phyloP scores from a whole-genome alignment of 306 rosid genomes.

The Medicago ruthenica region DNA sequence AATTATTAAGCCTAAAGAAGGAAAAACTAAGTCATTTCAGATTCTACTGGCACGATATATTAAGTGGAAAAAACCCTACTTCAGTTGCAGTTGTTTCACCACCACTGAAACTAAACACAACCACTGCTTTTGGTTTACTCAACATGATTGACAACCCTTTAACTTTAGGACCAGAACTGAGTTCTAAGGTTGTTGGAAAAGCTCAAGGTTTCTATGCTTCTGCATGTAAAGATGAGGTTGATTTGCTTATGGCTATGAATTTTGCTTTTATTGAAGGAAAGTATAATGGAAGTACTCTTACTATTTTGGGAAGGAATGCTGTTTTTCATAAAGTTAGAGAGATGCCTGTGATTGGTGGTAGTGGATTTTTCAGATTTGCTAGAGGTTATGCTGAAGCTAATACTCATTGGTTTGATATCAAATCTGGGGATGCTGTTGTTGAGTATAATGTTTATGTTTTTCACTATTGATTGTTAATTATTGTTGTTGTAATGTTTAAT shows the following conservation, averaged over 20 bases:
- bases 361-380: conserved; percentile 80
- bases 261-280: conserved; percentile 69
- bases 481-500: neutral
- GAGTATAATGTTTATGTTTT: conserved; percentile 58
- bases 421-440: conserved; percentile 51
- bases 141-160: conserved; percentile 52
- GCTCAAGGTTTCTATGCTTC: conserved; percentile 68
- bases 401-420: neutral
- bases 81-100: conserved; percentile 44
- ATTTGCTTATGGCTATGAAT: conserved; percentile 70
- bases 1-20: conserved; percentile 42
- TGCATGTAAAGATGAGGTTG: conserved; percentile 48
- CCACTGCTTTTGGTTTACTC: conserved; percentile 47
- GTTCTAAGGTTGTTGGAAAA: conserved; percentile 52
- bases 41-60: conserved; percentile 71
- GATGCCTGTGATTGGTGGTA: conserved; percentile 82
- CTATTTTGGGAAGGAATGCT: conserved; percentile 67
- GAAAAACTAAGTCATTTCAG: conserved; percentile 66
- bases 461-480: neutral
- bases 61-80: conserved; percentile 46
- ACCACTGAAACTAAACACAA: conserved; percentile 8
- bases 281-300: conserved; percentile 74
- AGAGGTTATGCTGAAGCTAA: conserved; percentile 55
- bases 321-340: conserved; percentile 59
- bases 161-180: conserved; percentile 49